Conservation (phyloP, 2,329 filamentous ascomycete species). For the Volutella citrinella region DNA sequence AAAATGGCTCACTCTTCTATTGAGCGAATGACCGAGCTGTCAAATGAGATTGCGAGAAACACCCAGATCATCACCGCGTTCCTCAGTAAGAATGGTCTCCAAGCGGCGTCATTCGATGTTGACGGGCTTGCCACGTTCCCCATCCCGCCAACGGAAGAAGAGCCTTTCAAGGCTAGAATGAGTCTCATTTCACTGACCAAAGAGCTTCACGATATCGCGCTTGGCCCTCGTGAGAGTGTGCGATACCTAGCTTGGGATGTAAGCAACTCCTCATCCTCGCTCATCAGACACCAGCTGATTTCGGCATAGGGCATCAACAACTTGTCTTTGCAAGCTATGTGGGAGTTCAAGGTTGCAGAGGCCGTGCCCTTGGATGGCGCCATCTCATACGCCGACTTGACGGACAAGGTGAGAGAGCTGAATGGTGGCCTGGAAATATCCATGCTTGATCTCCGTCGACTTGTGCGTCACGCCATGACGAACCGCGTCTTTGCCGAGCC, state of each 20-base stretch:
- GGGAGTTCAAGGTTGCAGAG: constrained; percentile 29
- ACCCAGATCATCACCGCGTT: no score
- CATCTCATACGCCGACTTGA: constrained; percentile 27
- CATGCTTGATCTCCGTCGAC: constrained; percentile 28
- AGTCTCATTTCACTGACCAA: constrained; percentile 22
- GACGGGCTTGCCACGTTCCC: no score
- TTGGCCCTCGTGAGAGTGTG: constrained; percentile 23
- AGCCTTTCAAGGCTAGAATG: no score
- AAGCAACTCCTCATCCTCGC: no score
- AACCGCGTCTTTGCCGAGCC: constrained; percentile 40
- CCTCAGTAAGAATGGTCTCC: no score
- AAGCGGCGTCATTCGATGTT: no score
- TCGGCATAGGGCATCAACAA: constrained; percentile 21
- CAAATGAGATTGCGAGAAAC: no score
- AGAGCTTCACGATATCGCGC: constrained; percentile 23
- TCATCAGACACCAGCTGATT: no score
- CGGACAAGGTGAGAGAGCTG: constrained; percentile 25
- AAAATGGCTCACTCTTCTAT: no score
- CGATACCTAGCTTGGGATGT: constrained; percentile 27
- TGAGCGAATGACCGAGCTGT: no score
- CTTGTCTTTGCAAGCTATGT: constrained; percentile 29
- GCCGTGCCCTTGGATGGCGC: constrained; percentile 23
- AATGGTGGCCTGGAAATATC: constrained; percentile 36
- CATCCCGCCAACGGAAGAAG: no score
- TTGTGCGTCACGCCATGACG: constrained; percentile 37